phyloP scores from a whole-genome alignment of 306 rosid genomes.

The Cyamopsis tetragonoloba region DNA sequence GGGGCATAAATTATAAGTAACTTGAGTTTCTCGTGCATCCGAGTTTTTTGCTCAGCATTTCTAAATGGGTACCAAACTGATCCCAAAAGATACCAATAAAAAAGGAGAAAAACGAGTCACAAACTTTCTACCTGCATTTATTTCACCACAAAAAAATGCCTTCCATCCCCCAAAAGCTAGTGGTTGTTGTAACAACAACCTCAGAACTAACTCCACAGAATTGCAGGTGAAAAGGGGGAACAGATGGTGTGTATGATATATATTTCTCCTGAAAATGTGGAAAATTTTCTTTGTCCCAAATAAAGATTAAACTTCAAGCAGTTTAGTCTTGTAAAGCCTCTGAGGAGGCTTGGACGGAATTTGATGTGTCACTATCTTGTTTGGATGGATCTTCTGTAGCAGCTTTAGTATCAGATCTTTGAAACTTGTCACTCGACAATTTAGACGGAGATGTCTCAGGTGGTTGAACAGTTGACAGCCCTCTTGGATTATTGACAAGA shows the following conservation, averaged over 20 bases:
- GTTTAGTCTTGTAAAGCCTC: constrained; percentile 56
- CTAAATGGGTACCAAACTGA: constrained; percentile 8
- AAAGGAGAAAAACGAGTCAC: constrained; percentile 14
- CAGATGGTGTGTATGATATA: constrained; percentile 49
- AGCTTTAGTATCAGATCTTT: constrained; percentile 43
- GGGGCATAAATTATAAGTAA: not conserved
- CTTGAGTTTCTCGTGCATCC: not conserved
- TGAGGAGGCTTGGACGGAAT: constrained; percentile 42
- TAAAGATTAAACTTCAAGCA: constrained; percentile 36
- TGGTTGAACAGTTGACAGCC: constrained; percentile 35
- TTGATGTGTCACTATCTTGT: constrained; percentile 44
- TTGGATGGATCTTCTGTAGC: constrained; percentile 41
- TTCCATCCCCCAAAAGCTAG: constrained; percentile 48
- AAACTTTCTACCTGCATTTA: constrained; percentile 75
- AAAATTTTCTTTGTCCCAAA: constrained; percentile 32
- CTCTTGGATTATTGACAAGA: constrained; percentile 42
- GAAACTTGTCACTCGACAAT: constrained; percentile 46
- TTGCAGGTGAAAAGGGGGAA: constrained; percentile 71
- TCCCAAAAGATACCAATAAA: not conserved
- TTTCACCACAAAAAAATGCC: constrained; percentile 81
- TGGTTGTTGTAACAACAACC: constrained; percentile 47
- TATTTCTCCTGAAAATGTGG: constrained; percentile 45
- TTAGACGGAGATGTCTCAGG: constrained; percentile 51
- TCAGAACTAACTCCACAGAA: constrained; percentile 45
- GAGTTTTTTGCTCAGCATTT: constrained; percentile 10